Conservation (phyloP, 805 yeast species). For the Kodamaea sagamina region DNA sequence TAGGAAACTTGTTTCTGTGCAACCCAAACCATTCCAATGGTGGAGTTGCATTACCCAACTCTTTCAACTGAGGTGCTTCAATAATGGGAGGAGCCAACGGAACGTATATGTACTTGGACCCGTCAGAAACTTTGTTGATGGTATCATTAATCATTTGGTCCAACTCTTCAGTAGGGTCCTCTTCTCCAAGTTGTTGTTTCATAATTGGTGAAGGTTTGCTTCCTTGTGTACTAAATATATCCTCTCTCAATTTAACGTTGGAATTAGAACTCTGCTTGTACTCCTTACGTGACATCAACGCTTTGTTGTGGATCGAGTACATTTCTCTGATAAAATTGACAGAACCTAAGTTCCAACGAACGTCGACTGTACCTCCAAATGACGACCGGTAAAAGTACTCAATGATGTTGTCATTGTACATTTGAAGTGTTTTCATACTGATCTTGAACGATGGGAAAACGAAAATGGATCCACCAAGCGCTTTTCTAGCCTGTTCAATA, state of each 20-base stretch:
- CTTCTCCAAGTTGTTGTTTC: conserved; percentile 18
- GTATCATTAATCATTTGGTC: conserved; percentile 42
- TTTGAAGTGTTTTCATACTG: conserved; percentile 74
- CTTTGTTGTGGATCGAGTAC: conserved; percentile 83
- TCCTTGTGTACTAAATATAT: conserved; percentile 14
- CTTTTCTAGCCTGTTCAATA: conserved; percentile 53
- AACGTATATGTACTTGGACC: conserved; percentile 52
- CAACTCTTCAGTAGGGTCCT: conserved; percentile 27
- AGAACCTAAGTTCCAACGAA: conserved; percentile 92
- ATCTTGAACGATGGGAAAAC: conserved; percentile 75
- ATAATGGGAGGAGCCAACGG: conserved; percentile 77
- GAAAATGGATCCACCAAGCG: conserved; percentile 79
- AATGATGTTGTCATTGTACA: conserved; percentile 50
- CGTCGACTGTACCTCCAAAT: conserved; percentile 88
- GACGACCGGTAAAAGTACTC: conserved; percentile 69
- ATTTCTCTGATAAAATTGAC: conserved; percentile 87
- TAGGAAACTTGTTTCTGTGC: conserved; percentile 83
- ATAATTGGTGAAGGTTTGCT: conserved; percentile 15
- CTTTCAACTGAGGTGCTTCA: conserved; percentile 86
- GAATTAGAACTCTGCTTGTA: conserved; percentile 34
- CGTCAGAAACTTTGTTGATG: conserved; percentile 37
- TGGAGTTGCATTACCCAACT: conserved; percentile 95
- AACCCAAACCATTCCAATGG: conserved; percentile 98
- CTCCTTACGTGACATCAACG: conserved; percentile 60
- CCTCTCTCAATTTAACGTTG: conserved; percentile 36